Percentiles rank a stretch among this genome's conserved stretches.
phyloP scores from a whole-genome alignment of 345 rosid species.

The Lagerstroemia speciosa region DNA sequence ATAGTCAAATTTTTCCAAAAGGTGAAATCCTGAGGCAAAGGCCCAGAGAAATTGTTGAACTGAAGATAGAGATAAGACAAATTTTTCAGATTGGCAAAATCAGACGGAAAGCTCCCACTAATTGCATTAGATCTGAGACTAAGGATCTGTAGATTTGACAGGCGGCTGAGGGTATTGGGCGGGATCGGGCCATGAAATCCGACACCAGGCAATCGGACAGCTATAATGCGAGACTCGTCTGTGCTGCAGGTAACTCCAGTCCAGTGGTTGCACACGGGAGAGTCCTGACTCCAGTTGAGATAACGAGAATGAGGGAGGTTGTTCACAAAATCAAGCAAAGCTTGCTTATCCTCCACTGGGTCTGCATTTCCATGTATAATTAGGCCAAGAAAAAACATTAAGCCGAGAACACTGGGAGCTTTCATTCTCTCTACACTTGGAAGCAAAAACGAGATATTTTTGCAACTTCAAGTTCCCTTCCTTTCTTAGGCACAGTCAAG shows the following conservation, averaged over 20 bases:
- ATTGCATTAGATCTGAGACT: constrained; percentile 33
- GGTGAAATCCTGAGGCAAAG: constrained; percentile 25
- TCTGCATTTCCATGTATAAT: constrained; percentile 27
- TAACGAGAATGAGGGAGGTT: constrained; percentile 14
- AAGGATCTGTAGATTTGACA: constrained; percentile 23
- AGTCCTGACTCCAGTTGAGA: constrained; percentile 22
- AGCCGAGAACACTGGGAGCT: constrained; percentile 26
- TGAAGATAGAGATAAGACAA: constrained; percentile 26
- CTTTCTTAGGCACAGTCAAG: constrained; percentile 12
- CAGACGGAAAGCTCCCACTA: constrained; percentile 31
- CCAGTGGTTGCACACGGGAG: constrained; percentile 27
- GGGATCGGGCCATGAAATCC: constrained; percentile 28
- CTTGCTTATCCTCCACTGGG: constrained; percentile 29
- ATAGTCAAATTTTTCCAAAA: constrained; percentile 24
- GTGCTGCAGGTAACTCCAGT: constrained; percentile 25
- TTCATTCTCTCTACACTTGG: constrained; percentile 17
- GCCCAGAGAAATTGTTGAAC: constrained; percentile 27
- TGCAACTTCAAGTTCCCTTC: constrained; percentile 13
- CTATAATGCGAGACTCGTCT: constrained; percentile 18
- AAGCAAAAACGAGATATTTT: constrained; percentile 50
- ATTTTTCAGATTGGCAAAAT: constrained; percentile 14
- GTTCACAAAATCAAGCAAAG: constrained; percentile 25
- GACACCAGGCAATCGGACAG: constrained; percentile 28
- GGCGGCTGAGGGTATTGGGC: constrained; percentile 25
- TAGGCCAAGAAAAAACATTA: constrained; percentile 26